phyloP scores from a whole-genome alignment of 208 protist species.

The Vickermania ingenoplastis region DNA sequence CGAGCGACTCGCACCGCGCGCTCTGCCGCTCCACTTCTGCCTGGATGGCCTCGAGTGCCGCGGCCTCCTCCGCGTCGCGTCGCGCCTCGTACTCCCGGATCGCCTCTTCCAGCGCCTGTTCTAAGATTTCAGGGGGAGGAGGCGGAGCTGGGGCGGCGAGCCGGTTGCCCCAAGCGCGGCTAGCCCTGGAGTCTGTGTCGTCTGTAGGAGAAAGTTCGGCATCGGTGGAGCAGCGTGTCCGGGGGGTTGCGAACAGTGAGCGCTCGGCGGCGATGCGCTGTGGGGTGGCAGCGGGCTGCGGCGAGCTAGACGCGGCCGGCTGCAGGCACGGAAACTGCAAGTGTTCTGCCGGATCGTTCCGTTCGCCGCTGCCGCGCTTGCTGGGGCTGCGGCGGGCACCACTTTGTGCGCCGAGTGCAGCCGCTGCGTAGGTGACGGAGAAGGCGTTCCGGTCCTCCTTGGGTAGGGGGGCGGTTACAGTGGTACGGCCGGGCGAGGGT shows the following conservation, averaged over 20 bases:
- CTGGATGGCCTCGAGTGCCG: slow-evolving; percentile 49
- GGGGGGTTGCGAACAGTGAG: background rate
- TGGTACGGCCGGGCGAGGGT: background rate
- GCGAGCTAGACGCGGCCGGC: background rate
- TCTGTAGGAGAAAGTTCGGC: no score
- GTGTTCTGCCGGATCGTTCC: no score
- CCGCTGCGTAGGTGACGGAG: background rate
- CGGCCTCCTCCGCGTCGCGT: slow-evolving; percentile 63
- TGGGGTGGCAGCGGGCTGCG: background rate
- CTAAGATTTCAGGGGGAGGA: slow-evolving; percentile 16
- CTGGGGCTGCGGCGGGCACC: no score
- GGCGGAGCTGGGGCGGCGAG: no score
- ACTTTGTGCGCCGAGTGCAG: background rate
- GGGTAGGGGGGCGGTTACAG: background rate
- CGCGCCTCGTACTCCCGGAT: slow-evolving; percentile 23
- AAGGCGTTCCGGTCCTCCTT: background rate
- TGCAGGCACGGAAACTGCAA: no score
- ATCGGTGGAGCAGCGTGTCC: background rate
- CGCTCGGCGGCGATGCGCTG: background rate
- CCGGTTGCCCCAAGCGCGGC: no score
- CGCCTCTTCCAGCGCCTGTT: slow-evolving; percentile 11
- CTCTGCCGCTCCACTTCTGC: slow-evolving; percentile 55
- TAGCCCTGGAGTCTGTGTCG: no score
- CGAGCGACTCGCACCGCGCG: slow-evolving; percentile 23
- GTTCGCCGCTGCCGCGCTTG: no score